Evolutionary conservation across 2,329 filamentous ascomycete species (phyloP), one percentile per base, ranked within the genome.

Genomic region (Colletotrichum trifolii): DNA sequence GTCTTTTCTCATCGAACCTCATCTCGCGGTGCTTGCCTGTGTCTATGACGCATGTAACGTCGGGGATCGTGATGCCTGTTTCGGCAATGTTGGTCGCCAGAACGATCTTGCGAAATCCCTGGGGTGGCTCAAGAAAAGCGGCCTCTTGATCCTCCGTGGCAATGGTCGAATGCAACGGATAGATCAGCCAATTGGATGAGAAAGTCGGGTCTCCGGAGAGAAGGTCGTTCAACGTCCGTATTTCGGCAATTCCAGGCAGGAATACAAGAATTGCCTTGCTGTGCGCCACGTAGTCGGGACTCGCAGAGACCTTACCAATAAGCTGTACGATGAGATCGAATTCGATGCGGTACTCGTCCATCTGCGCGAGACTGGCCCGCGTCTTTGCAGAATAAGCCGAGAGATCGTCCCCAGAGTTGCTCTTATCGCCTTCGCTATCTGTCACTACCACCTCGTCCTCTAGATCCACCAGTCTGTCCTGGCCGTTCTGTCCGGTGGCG

Each of bases 41-140:
- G 76, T 99, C 96, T 64, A 99, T 91, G 49, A 99, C 96, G 71
- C 94, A 97, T 0, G 96, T 98, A 36, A 99, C 93, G 74, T 99
- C 96, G 1, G 96, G 96, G 69, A 99, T 99, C 0, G 96, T 99
- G 73, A 99, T 97, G 81, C 96, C 96, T 1, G 96, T 99, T 77
- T 99, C 96, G 5, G 96, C 96, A 75, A 99, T 99, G 74, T 99
- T 99, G 12, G 96, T 99, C 2, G 96, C 94, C 59, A 99, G 85
- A 2, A 99, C 95, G 68, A 99, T 96, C 79, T 99, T 99, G 68
- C 94, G 87, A 61, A 89, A 84, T 0, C 95, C 95, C 3, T 84
- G 85, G 1, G 94, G 93, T 6, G 96, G 96, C 0, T 97, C 80
- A 6, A 93, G 82, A 75, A 99, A 99, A 0, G 96, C 96, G 39